phyloP scores from a whole-genome alignment of 148 eudicot species.

The Simmondsia chinensis region DNA sequence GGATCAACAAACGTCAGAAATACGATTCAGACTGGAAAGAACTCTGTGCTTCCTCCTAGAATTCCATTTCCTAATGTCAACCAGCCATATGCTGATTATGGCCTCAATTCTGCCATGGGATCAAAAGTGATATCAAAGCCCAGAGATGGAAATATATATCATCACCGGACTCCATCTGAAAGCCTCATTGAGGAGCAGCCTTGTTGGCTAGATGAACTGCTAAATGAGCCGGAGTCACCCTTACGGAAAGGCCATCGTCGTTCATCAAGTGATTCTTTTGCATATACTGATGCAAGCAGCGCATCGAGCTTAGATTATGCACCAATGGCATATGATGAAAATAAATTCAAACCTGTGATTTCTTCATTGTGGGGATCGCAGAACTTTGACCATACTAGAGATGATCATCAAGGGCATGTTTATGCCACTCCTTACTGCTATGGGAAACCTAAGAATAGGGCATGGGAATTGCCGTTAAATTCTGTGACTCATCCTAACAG shows the following conservation, averaged over 20 bases:
- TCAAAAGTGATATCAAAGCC: constrained; percentile 38
- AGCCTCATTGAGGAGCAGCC: constrained; percentile 89
- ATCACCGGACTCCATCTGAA: constrained; percentile 92
- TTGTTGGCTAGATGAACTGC: constrained; percentile 95
- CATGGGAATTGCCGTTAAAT: constrained; percentile 34
- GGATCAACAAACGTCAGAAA: constrained; percentile 55
- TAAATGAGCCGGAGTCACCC: constrained; percentile 91
- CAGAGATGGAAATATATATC: constrained; percentile 56
- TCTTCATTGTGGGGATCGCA: constrained; percentile 66
- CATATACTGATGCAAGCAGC: constrained; percentile 56
- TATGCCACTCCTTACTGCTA: constrained; percentile 28
- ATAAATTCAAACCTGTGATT: constrained; percentile 27
- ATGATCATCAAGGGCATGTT: constrained; percentile 33
- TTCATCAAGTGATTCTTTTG: constrained; percentile 93
- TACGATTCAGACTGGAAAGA: constrained; percentile 52
- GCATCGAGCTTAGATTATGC: constrained; percentile 41
- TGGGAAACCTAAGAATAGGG: constrained; percentile 37
- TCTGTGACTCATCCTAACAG: constrained; percentile 28
- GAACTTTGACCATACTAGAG: constrained; percentile 44
- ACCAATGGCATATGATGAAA: constrained; percentile 39
- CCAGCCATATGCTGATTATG: constrained; percentile 59
- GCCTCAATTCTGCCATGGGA: constrained; percentile 35
- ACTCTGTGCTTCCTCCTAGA: constrained; percentile 84
- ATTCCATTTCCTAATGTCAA: constrained; percentile 72
- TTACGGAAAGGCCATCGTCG: constrained; percentile 88